These are phyloP conservation scores for Sapria himalayana DNA, from an alignment of 345 rosid species.

Conservation along the genomic window DNA sequence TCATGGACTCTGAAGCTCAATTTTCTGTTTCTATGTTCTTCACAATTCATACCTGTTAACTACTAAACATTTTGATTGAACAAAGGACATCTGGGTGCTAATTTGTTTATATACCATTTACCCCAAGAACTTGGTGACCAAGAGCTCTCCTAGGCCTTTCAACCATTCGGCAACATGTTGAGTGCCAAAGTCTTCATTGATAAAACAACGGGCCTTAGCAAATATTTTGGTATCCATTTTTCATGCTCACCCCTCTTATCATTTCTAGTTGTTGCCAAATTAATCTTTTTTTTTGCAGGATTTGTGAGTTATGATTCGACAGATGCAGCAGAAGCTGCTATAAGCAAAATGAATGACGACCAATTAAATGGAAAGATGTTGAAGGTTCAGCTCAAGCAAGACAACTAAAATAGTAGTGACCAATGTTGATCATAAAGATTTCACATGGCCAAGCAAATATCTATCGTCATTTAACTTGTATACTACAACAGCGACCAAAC, in stretches of 20 bases:
- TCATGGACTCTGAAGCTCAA: too few species aligned
- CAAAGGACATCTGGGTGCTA: conserved; percentile 97
- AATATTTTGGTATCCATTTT: conserved; percentile 70
- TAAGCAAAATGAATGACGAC: conserved; percentile 62
- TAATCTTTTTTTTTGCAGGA: conserved; percentile 29
- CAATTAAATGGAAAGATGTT: conserved; percentile 88
- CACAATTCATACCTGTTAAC: too few species aligned
- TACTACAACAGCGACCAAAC: too few species aligned
- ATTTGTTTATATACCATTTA: conserved; percentile 89
- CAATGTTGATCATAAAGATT: too few species aligned
- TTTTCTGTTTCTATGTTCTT: too few species aligned
- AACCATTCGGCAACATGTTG: conserved; percentile 61
- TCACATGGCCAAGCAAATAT: too few species aligned
- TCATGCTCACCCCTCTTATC: conserved; percentile 5
- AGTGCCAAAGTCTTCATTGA: conserved; percentile 91
- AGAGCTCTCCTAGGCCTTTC: conserved; percentile 74
- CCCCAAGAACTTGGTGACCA: conserved; percentile 93
- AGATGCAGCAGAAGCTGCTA: conserved; percentile 68
- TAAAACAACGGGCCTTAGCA: conserved; percentile 92
- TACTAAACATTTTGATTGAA: conserved; percentile 9
- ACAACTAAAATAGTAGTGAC: too few species aligned
- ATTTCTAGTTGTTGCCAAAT: neutral
- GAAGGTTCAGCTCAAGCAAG: conserved; percentile 97
- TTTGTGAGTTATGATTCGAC: conserved; percentile 86
- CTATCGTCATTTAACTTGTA: too few species aligned